Percentiles rank a stretch among this genome's conserved stretches.
Evolutionary conservation across 73 alveolate species (phyloP).

Genomic region (Paramecium sexaurelia): DNA sequence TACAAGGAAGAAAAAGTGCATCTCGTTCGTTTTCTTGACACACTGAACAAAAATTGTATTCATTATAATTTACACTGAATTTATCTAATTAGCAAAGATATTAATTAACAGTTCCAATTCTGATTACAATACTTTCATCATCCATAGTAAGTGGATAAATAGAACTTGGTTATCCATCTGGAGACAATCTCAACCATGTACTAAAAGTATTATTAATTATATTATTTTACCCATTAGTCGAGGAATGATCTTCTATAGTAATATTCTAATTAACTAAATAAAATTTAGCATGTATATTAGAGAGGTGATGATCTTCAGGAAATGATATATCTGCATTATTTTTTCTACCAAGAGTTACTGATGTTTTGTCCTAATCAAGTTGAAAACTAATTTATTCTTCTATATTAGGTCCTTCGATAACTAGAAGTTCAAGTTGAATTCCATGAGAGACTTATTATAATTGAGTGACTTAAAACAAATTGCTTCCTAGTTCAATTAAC

Average conservation of each 20-base stretch:
- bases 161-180: slow-evolving; percentile 51
- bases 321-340: slow-evolving; percentile 25
- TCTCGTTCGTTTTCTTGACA: slow-evolving; percentile 78
- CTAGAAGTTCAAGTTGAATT: background rate
- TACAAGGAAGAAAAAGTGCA: slow-evolving; percentile 84
- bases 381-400: background rate
- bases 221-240: slow-evolving; percentile 57
- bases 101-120: slow-evolving; percentile 61
- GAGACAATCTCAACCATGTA: slow-evolving; percentile 64
- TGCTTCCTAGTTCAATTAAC: slow-evolving; percentile 84
- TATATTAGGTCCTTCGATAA: slow-evolving; percentile 34
- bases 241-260: slow-evolving; percentile 42
- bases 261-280: background rate
- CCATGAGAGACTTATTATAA: background rate
- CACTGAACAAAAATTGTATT: slow-evolving; percentile 66
- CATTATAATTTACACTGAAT: background rate
- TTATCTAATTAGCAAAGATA: slow-evolving; percentile 57
- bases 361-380: background rate
- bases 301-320: slow-evolving; percentile 55
- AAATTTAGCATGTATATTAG: slow-evolving; percentile 51
- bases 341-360: slow-evolving; percentile 38
- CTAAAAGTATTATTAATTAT: background rate
- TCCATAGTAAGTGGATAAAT: background rate
- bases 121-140: slow-evolving; percentile 41
- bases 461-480: slow-evolving; percentile 73